Conservation (phyloP, 306 rosid genomes). For the Leucaena leucocephala region DNA sequence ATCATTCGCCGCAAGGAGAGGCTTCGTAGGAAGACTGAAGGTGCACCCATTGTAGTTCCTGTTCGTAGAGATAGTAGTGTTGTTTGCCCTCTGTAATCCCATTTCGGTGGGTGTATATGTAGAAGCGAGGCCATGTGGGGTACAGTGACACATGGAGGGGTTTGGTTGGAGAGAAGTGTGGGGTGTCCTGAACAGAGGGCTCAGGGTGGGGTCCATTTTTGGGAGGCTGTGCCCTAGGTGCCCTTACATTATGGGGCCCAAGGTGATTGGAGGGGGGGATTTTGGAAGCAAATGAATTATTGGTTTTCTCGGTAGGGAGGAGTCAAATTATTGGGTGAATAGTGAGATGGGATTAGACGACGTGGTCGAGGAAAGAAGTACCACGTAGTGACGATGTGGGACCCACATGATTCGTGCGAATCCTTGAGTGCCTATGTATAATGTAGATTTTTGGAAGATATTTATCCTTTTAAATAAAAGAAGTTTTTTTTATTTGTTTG, state of each 20-base stretch:
- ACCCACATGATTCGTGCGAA: not conserved
- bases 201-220: slow-evolving; percentile 14
- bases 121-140: not conserved
- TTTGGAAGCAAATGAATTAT: not conserved
- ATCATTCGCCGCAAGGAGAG: slow-evolving; percentile 40
- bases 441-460: not conserved
- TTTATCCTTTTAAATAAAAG: too few species aligned
- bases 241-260: slow-evolving; percentile 31
- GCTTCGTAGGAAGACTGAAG: slow-evolving; percentile 43
- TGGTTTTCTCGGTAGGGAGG: not conserved
- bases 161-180: slow-evolving; percentile 10
- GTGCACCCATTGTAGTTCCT: slow-evolving; percentile 18
- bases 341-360: slow-evolving; percentile 37
- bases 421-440: too few species aligned
- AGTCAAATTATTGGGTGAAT: slow-evolving; percentile 33
- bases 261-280: not conserved
- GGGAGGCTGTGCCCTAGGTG: slow-evolving; percentile 21
- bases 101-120: slow-evolving; percentile 6
- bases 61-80: not conserved
- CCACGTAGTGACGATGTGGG: slow-evolving; percentile 26
- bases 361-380: slow-evolving; percentile 33
- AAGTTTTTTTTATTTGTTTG: too few species aligned
- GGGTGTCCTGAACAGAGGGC: slow-evolving; percentile 25
- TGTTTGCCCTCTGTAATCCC: not conserved
- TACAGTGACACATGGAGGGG: not conserved